Evolutionary conservation across 306 rosid species (phyloP), one percentile per base, ranked within the genome.

Genomic region (Senna tora): DNA sequence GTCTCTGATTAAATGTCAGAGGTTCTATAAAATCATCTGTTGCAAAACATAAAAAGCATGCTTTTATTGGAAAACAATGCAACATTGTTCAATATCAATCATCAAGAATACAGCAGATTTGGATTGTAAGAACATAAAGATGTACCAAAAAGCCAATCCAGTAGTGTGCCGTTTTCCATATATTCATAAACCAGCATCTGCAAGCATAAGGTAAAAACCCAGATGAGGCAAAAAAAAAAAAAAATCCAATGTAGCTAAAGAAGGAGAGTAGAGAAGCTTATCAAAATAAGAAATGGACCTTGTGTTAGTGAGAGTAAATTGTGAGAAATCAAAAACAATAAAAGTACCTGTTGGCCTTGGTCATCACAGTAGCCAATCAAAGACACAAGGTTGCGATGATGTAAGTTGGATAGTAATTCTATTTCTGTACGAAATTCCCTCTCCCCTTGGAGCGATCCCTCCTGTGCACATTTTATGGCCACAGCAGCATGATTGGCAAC

Each of bases 121-220:
- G 28, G 62, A 53, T 36, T 72, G 62, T 39, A 30, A 57, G 65
- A 1, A 1, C 69, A 42, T 74, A 67, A 53, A 51, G 65, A 42
- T 47, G 59, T 89, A 95, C 99, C 96, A 9, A 96, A 87, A 70
- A 94, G 89, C 86, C 87, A 90, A 78, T 94, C 96, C 87, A 96
- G 79, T 74, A 91, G 86, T 30, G 97, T 84, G 63, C 96, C 93
- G 76, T 89, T 90, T 19, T 95, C 19, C 97, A 94, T 94, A 58
- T 80, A 94, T 80, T 94, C 97, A 80, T 94, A 94, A 58, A 86
- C 89, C 84, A 94, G 78, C 96, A 91, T 94, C 99, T 94, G 95
- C 92, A 85, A 22, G 67, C 62, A 82, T 54, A 81, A 64, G 63
- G 71, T n/a, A 43, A 12, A 56, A 41, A 22, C 12, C 36, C 42